Evolutionary conservation across 1,284 basidiomycete genomes (phyloP).

Genomic region (Coniferiporia weirii): DNA sequence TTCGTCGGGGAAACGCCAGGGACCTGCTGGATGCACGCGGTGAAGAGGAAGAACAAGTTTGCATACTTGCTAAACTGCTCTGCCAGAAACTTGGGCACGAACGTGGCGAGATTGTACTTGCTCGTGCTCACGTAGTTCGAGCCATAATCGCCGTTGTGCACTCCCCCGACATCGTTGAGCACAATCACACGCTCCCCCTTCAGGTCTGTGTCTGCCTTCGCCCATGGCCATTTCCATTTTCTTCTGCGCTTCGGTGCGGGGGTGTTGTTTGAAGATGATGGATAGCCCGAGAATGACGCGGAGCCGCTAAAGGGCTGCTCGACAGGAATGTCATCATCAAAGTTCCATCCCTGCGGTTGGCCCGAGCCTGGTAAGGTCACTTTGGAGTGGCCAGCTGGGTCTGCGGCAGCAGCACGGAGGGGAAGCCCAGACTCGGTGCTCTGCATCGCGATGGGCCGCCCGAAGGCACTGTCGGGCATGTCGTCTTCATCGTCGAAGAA

Average conservation of each 20-base stretch:
- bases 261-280: slow-evolving; percentile 21
- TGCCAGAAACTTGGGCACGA: slow-evolving; percentile 89
- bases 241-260: slow-evolving; percentile 29
- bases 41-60: slow-evolving; percentile 98
- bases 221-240: slow-evolving; percentile 77
- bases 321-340: slow-evolving; percentile 54
- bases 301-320: slow-evolving; percentile 43
- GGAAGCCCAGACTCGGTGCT: slow-evolving; percentile 68
- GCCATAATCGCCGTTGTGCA: slow-evolving; percentile 62
- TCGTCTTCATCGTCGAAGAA: slow-evolving; percentile 80
- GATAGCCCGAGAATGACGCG: slow-evolving; percentile 33
- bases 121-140: slow-evolving; percentile 91
- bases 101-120: slow-evolving; percentile 90
- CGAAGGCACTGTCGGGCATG: slow-evolving; percentile 60
- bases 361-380: slow-evolving; percentile 36
- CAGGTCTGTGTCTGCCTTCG: slow-evolving; percentile 49
- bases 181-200: slow-evolving; percentile 67
- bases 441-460: slow-evolving; percentile 50
- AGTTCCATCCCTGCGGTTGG: slow-evolving; percentile 63
- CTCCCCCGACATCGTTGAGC: slow-evolving; percentile 58
- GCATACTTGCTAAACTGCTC: slow-evolving; percentile 99
- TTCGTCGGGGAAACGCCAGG: slow-evolving; percentile 98
- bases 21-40: slow-evolving; percentile 96
- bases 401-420: slow-evolving; percentile 49
- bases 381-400: slow-evolving; percentile 56